Conservation (phyloP, 345 rosid species). For the Carallia brachiata region DNA sequence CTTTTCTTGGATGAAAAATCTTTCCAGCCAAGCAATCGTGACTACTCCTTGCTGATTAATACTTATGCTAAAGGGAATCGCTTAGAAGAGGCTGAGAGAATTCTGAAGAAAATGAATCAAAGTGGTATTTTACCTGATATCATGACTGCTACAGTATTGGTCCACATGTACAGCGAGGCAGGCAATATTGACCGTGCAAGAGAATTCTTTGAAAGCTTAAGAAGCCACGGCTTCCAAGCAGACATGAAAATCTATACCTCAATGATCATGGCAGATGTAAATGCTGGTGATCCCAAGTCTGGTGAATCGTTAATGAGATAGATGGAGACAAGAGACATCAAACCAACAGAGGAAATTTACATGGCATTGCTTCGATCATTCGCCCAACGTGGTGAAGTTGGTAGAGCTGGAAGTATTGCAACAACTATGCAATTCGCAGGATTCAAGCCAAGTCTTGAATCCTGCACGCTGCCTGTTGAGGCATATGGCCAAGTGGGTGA, state of each 20-base stretch:
- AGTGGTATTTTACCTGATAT: conserved; percentile 63
- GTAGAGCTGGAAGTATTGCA: conserved; percentile 45
- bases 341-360: conserved; percentile 53
- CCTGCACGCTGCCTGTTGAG: conserved; percentile 56
- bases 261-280: conserved; percentile 73
- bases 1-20: conserved; percentile 57
- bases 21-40: conserved; percentile 54
- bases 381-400: conserved; percentile 45
- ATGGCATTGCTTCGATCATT: conserved; percentile 68
- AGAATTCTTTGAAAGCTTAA: conserved; percentile 62
- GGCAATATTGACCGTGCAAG: conserved; percentile 67
- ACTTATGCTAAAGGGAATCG: conserved; percentile 54
- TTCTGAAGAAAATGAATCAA: conserved; percentile 65
- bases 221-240: conserved; percentile 58
- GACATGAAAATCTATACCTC: conserved; percentile 54
- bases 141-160: conserved; percentile 43
- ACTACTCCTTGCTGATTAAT: conserved; percentile 69
- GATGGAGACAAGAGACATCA: conserved; percentile 49
- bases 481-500: conserved; percentile 48
- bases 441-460: conserved; percentile 44
- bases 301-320: conserved; percentile 53
- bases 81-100: conserved; percentile 68
- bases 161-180: conserved; percentile 69
- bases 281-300: conserved; percentile 50
- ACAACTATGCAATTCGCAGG: conserved; percentile 49